Conservation (phyloP, 306 rosid genomes). For the Styphnolobium japonicum region DNA sequence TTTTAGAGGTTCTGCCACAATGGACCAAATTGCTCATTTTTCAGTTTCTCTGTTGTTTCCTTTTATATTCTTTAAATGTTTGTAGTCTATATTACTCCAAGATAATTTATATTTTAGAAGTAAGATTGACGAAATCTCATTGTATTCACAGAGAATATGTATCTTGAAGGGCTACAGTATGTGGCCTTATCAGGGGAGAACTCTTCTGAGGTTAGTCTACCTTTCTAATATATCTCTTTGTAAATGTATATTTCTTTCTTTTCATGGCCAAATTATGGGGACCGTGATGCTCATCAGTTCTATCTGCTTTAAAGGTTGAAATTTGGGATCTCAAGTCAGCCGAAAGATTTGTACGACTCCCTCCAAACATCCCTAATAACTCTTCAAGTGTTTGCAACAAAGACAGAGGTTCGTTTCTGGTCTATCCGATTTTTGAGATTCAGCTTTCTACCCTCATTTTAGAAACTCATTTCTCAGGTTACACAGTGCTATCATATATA, state of each 20-base stretch:
- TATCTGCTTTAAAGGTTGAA: constrained; percentile 64
- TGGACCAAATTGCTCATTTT: constrained; percentile 11
- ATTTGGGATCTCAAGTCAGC: constrained; percentile 89
- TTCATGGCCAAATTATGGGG: background rate
- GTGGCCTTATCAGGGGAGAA: constrained; percentile 82
- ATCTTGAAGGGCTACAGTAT: constrained; percentile 49
- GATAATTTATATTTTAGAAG: background rate
- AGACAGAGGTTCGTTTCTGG: constrained; percentile 50
- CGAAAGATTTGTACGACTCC: constrained; percentile 55
- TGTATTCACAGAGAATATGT: constrained; percentile 30
- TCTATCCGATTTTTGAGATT: constrained; percentile 9
- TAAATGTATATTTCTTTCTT: background rate
- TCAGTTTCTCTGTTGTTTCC: background rate
- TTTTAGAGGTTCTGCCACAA: constrained; percentile 17
- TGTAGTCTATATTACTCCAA: background rate
- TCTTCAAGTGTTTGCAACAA: constrained; percentile 40
- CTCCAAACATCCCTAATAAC: constrained; percentile 43
- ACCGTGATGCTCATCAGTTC: constrained; percentile 14
- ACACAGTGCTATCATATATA: background rate
- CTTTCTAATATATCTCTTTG: constrained; percentile 7
- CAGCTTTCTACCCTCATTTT: constrained; percentile 11
- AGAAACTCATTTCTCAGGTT: background rate
- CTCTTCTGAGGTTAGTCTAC: constrained; percentile 59
- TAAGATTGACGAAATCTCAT: constrained; percentile 22
- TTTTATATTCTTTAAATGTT: constrained; percentile 12